Conservation (phyloP, 2,329 filamentous ascomycete genomes). For the Gremmenia infestans region DNA sequence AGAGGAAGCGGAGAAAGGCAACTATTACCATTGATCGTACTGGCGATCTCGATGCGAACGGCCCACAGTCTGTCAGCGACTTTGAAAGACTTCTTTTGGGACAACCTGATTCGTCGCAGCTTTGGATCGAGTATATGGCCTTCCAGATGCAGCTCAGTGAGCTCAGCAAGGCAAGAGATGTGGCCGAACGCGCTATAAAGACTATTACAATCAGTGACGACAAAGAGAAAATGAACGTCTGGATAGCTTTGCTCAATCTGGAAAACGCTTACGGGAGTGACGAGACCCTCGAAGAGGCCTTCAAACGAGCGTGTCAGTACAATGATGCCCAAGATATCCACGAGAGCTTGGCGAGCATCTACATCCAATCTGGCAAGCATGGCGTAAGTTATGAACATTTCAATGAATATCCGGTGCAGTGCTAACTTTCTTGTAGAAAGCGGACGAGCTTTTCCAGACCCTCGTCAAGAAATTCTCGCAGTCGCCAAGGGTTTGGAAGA, state of each 20-base stretch:
- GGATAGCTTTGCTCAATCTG: conserved; percentile 90
- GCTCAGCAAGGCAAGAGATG: conserved; percentile 78
- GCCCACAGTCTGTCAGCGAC: conserved; percentile 84
- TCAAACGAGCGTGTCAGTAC: conserved; percentile 89
- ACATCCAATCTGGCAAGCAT: conserved; percentile 84
- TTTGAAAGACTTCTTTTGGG: conserved; percentile 90
- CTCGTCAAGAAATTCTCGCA: conserved; percentile 85
- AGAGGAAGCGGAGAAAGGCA: conserved; percentile 70
- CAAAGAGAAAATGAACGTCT: conserved; percentile 89
- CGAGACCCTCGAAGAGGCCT: conserved; percentile 76
- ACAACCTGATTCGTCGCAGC: conserved; percentile 83
- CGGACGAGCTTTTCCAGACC: conserved; percentile 78
- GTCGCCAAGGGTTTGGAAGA: conserved; percentile 78
- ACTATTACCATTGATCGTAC: conserved; percentile 84
- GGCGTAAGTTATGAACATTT: conserved; percentile 53
- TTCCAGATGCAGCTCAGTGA: conserved; percentile 93
- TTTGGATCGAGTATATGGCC: conserved; percentile 99
- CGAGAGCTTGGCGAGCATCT: conserved; percentile 86
- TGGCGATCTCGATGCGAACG: conserved; percentile 82
- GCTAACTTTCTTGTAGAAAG: conserved; percentile 57
- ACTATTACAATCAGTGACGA: conserved; percentile 90
- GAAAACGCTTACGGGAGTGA: conserved; percentile 87
- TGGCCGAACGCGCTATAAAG: conserved; percentile 83
- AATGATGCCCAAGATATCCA: conserved; percentile 89
- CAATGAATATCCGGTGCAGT: background rate